A percentile compares a stretch with the other conserved stretches of the same genome.
phyloP scores from a whole-genome alignment of 768 basidiomycete species.

The Tremella mesenterica region DNA sequence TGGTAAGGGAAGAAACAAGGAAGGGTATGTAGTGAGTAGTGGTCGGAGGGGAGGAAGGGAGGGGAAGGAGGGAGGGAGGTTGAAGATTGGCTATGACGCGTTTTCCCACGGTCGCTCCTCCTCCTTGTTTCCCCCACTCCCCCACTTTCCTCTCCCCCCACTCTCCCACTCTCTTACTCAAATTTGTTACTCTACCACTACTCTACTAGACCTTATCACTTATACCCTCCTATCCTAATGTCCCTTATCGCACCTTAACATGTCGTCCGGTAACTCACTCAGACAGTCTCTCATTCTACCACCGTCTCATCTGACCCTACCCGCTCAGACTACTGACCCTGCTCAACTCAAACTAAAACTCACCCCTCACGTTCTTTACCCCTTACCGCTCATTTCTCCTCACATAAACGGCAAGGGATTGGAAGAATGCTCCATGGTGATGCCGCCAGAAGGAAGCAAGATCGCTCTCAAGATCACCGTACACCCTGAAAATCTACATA shows the following conservation, averaged over 20 bases:
- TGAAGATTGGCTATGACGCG: too few species aligned
- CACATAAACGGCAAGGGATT: conserved; percentile 10
- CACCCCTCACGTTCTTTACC: conserved; percentile 13
- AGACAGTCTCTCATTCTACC: neutral
- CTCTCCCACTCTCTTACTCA: too few species aligned
- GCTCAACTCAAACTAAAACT: conserved; percentile 13
- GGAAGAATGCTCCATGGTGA: conserved; percentile 20
- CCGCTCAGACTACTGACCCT: neutral
- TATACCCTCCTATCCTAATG: too few species aligned
- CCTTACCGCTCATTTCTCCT: conserved; percentile 10
- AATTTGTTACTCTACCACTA: too few species aligned
- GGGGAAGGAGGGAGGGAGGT: neutral
- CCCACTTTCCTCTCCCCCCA: too few species aligned
- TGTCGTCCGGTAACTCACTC: neutral
- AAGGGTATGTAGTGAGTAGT: too few species aligned
- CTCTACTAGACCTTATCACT: too few species aligned
- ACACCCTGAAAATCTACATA: neutral
- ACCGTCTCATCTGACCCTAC: conserved; percentile 3
- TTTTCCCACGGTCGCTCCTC: neutral
- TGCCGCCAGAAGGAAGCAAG: conserved; percentile 13
- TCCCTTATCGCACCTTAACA: neutral
- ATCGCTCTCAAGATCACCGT: conserved; percentile 6
- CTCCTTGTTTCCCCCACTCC: neutral
- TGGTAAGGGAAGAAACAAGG: too few species aligned
- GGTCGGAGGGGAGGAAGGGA: too few species aligned